These are phyloP conservation scores for Aspergillus hortae DNA, from an alignment of 2,329 filamentous ascomycete species.

Conservation along the genomic window DNA sequence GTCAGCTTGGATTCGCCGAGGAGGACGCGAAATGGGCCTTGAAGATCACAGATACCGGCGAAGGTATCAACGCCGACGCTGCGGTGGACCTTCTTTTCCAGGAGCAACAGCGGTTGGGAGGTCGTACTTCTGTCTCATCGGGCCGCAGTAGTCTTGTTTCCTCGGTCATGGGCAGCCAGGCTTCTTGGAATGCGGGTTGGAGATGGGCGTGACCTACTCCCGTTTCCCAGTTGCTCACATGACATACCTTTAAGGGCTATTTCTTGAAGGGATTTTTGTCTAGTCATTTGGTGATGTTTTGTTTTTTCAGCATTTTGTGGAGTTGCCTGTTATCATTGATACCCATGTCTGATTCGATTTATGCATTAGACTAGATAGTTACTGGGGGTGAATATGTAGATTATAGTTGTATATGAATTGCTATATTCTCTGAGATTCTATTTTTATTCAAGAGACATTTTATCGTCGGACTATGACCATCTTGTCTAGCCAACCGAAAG, in stretches of 20 bases:
- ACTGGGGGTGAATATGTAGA: too few relatives aligned
- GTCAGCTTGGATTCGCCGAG: slow-evolving; percentile 56
- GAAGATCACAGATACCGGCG: slow-evolving; percentile 57
- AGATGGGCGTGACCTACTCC: slow-evolving; percentile 31
- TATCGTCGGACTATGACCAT: too few relatives aligned
- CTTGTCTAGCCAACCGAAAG: too few relatives aligned
- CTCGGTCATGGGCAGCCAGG: slow-evolving; percentile 23
- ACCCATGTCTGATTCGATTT: too few relatives aligned
- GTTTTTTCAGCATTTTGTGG: background rate
- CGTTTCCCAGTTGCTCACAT: too few relatives aligned
- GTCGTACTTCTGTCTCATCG: background rate
- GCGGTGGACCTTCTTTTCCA: slow-evolving; percentile 55
- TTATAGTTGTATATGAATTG: too few relatives aligned
- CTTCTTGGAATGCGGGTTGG: slow-evolving; percentile 32
- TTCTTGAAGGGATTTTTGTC: background rate
- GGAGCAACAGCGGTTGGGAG: slow-evolving; percentile 26
- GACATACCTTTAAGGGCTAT: too few relatives aligned
- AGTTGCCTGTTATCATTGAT: too few relatives aligned
- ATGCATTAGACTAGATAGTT: too few relatives aligned
- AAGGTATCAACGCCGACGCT: slow-evolving; percentile 55
- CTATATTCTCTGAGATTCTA: too few relatives aligned
- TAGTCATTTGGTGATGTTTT: background rate
- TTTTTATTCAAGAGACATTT: too few relatives aligned
- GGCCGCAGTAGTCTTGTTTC: slow-evolving; percentile 16
- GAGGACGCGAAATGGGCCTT: slow-evolving; percentile 56